These are phyloP conservation scores for Leccinum pachyderme DNA, from an alignment of 1,284 basidiomycete species.

Conservation along the genomic window DNA sequence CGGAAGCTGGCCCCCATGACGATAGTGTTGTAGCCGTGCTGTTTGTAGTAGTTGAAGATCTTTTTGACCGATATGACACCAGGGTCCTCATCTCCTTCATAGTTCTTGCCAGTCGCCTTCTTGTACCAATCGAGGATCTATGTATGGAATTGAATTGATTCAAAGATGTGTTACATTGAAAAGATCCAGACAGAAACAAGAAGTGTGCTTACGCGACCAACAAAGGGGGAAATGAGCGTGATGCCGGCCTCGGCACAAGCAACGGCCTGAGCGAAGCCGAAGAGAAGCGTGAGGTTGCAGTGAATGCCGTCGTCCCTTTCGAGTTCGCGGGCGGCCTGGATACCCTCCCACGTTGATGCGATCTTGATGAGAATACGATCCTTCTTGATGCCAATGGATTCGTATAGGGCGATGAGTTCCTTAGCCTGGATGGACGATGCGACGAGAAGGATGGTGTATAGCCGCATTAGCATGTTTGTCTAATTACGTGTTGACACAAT, in stretches of 20 bases:
- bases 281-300: constrained; percentile 98
- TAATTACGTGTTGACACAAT: constrained; percentile 15
- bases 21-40: constrained; percentile 97
- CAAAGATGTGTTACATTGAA: constrained; percentile 3
- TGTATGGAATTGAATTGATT: constrained; percentile 9
- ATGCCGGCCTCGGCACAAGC: constrained; percentile 98
- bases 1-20: constrained; percentile 99
- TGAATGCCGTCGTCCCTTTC: constrained; percentile 93
- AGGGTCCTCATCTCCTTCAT: constrained; percentile 90
- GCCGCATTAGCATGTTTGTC: constrained; percentile 15
- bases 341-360: constrained; percentile 99
- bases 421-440: constrained; percentile 57
- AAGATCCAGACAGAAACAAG: constrained; percentile 14
- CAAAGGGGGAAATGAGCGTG: constrained; percentile 98
- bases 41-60: constrained; percentile 99
- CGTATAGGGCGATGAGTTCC: constrained; percentile 93
- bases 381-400: constrained; percentile 86
- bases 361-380: constrained; percentile 99
- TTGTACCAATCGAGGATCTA: constrained; percentile 98
- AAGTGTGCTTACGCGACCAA: constrained; percentile 77
- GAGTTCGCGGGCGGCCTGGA: constrained; percentile 96
- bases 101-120: constrained; percentile 82
- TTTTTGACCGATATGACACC: constrained; percentile 94
- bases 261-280: constrained; percentile 97
- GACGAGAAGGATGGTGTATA: constrained; percentile 2